Evolutionary conservation across 306 rosid species (phyloP).

Genomic region (Casuarina glauca): DNA sequence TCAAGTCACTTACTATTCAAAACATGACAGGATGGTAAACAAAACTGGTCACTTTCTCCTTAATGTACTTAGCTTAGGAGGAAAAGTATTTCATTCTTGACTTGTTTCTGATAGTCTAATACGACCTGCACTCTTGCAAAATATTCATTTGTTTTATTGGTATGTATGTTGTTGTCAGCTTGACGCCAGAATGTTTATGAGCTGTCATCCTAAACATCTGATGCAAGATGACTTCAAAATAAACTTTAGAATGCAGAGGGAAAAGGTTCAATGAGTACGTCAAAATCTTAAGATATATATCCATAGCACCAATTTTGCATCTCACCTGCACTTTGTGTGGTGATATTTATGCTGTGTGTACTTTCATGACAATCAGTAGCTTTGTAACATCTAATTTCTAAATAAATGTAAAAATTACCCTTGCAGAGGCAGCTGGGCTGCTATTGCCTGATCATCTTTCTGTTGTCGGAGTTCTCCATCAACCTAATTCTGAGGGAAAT

Average conservation of each 20-base stretch:
- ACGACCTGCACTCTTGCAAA: not conserved
- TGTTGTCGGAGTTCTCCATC: slow-evolving; percentile 78
- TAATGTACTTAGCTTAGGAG: not conserved
- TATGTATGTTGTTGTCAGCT: not conserved
- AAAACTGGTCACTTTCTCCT: not conserved
- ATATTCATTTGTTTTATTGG: not conserved
- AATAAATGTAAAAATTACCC: slow-evolving; percentile 22
- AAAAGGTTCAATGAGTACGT: not conserved
- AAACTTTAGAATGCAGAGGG: not conserved
- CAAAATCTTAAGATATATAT: not conserved
- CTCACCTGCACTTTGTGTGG: not conserved
- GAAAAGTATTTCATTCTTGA: not conserved
- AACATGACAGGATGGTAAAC: not conserved
- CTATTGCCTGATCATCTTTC: slow-evolving; percentile 65
- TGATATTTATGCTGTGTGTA: not conserved
- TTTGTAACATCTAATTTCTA: slow-evolving; percentile 18
- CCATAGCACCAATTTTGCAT: not conserved
- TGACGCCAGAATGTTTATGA: not conserved
- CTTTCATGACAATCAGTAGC: slow-evolving; percentile 6
- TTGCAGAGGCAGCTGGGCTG: slow-evolving; percentile 76
- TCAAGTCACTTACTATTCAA: not conserved
- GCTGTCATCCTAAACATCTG: not conserved
- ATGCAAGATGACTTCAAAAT: not conserved
- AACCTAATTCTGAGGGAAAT: slow-evolving; percentile 72
- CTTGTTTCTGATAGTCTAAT: not conserved